Evolutionary conservation across 2,329 filamentous ascomycete species (phyloP).

Genomic region (Fusarium austroafricanum): DNA sequence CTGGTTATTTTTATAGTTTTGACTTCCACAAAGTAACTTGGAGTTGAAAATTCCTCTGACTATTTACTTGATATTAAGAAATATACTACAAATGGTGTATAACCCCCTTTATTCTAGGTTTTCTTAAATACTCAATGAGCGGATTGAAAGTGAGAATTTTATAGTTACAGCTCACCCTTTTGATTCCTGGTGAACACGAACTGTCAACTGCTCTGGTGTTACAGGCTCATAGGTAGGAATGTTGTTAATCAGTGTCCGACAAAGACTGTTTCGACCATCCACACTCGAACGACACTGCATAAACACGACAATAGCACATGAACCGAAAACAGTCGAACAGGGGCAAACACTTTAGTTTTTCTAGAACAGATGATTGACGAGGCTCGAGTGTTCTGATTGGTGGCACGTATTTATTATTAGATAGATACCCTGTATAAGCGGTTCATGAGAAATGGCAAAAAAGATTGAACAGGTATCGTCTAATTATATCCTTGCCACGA

Average conservation of each 20-base stretch:
- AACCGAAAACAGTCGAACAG: neutral
- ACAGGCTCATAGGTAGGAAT: neutral
- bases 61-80: neutral
- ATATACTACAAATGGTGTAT: no score
- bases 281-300: slow-evolving; percentile 1
- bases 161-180: no score
- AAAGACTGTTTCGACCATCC: slow-evolving; percentile 8
- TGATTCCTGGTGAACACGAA: neutral
- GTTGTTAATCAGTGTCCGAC: slow-evolving; percentile 16
- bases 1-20: neutral
- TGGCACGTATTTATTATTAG: neutral
- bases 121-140: no score
- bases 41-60: neutral
- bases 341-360: neutral
- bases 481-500: neutral
- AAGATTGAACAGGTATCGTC: neutral
- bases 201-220: neutral
- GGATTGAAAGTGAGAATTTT: no score
- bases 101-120: no score
- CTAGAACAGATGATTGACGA: neutral
- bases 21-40: neutral
- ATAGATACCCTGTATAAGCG: neutral
- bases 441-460: neutral
- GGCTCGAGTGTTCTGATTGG: neutral
- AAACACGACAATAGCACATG: neutral